phyloP scores from a whole-genome alignment of 1,139 yeast genomes.

The Hyphopichia buzzinii region DNA sequence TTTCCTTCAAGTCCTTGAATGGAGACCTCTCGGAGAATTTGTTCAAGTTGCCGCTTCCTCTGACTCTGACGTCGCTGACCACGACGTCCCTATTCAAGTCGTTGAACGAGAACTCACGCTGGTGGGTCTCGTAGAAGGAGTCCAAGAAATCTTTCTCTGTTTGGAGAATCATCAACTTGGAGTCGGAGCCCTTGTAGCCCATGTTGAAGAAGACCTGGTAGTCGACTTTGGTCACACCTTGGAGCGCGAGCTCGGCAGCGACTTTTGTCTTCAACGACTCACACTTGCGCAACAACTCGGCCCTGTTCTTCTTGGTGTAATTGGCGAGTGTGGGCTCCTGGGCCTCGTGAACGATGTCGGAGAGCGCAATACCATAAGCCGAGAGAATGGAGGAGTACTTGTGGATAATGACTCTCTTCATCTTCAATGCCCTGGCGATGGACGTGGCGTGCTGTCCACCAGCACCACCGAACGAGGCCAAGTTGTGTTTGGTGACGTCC shows the following conservation, averaged over 20 bases:
- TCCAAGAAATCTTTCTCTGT: constrained; percentile 26
- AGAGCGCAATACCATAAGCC: constrained; percentile 21
- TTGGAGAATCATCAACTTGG: constrained; percentile 17
- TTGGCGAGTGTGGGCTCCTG: constrained; percentile 17
- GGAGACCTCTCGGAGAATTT: constrained; percentile 26
- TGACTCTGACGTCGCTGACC: constrained; percentile 20
- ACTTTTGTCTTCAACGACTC: constrained; percentile 10
- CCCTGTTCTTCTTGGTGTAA: constrained; percentile 10
- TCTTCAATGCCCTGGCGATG: constrained; percentile 18
- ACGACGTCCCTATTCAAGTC: constrained; percentile 46
- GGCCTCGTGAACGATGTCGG: constrained; percentile 18
- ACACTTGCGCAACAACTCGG: constrained; percentile 11
- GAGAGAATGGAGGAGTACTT: constrained; percentile 20
- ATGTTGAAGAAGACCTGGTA: constrained; percentile 15
- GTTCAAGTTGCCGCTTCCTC: constrained; percentile 55
- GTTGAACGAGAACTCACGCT: constrained; percentile 68
- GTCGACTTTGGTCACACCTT: constrained; percentile 17
- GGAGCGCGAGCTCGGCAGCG: constrained; percentile 9
- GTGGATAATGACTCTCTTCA: constrained; percentile 18
- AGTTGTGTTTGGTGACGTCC: constrained; percentile 18
- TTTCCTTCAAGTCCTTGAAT: constrained; percentile 28
- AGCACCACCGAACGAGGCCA: constrained; percentile 23
- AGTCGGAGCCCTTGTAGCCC: constrained; percentile 23
- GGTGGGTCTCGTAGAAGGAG: constrained; percentile 49
- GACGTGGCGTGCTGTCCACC: constrained; percentile 23